phyloP scores from a whole-genome alignment of 495 filamentous ascomycete species.

The Aspergillus asperescens region DNA sequence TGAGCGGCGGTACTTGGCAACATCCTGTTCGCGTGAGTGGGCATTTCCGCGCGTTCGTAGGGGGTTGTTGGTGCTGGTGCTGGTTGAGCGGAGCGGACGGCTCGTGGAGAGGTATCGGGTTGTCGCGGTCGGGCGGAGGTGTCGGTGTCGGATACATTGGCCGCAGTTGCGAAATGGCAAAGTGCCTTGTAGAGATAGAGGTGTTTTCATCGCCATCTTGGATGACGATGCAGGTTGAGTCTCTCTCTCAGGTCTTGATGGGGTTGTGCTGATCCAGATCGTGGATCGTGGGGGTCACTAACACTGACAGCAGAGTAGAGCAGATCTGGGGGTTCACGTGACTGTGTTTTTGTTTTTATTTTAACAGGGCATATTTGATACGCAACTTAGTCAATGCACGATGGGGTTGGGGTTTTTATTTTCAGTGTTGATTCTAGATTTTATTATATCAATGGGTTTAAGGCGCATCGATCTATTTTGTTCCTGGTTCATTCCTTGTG shows the following conservation, averaged over 20 bases:
- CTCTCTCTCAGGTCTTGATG: too few species aligned
- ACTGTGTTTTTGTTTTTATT: background rate
- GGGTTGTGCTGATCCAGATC: too few species aligned
- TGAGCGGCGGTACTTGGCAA: slow-evolving; percentile 28
- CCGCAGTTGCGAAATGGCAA: slow-evolving; percentile 31
- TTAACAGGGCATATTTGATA: too few species aligned
- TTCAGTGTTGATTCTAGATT: too few species aligned
- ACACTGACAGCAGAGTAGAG: too few species aligned
- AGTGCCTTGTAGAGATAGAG: slow-evolving; percentile 17
- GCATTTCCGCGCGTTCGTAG: slow-evolving; percentile 23
- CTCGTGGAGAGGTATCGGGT: slow-evolving; percentile 28
- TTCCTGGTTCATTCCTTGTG: too few species aligned
- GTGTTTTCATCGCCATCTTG: slow-evolving; percentile 21
- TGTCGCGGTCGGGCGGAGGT: slow-evolving; percentile 13
- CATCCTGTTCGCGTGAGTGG: slow-evolving; percentile 17
- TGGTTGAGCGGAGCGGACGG: slow-evolving; percentile 24
- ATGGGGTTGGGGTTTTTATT: too few species aligned
- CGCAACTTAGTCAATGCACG: too few species aligned
- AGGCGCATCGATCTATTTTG: too few species aligned
- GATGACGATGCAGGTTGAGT: too few species aligned
- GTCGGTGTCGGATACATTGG: slow-evolving; percentile 30
- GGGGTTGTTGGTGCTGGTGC: slow-evolving; percentile 24
- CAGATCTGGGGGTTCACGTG: background rate
- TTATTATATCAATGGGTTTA: too few species aligned
- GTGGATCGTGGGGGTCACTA: too few species aligned